Evolutionary conservation across 805 yeast species (phyloP), one percentile per base, ranked within the genome.

Genomic region (Candida multigemmis): DNA sequence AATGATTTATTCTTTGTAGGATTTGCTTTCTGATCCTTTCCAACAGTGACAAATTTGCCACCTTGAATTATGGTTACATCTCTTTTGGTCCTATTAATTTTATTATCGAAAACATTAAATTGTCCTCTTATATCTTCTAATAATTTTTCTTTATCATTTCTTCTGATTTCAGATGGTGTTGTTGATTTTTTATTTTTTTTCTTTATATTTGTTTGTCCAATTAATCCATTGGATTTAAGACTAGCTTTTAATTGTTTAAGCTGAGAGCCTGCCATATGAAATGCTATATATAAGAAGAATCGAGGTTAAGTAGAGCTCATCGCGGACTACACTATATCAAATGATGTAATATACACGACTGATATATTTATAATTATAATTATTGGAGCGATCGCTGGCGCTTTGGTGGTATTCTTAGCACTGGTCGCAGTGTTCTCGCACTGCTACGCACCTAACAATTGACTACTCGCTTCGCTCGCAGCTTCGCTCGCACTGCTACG

Each of bases 81-180:
- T 31, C 74, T 59, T 47, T 85, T 86, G 30, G 69, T 68, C 35
- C 78, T 67, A 33, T 77, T 77, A 24, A 72, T 64, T 41, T 84
- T 81, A 22, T 74, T 65, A 43, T 87, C 97, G 53, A 91, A 91
- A 11, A 93, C 91, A 53, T 84, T 89, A 64, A 87, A 86, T 41
- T 87, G 80, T 27, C 72, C 75, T 44, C 97, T 69, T 35, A 89
- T 82, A 27, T 66, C 65, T 6, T 56, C 49, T 11, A 61, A 30
- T 10, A 84, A 59, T 7, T 70, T 62, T 24, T 69, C 71, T 34
- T 68, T 74, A 42, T 81, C 89, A 40, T 80, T 80, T 42, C 81
- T 65, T 44, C 82, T 71, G 26, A 77, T 68, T 38, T 78, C 84
- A 21, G 73, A 65, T 16, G 85, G 76, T 15, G 62, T 51, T 40